These are phyloP conservation scores for Syzygium aromaticum DNA, from an alignment of 345 rosid genomes.

Conservation along the genomic window DNA sequence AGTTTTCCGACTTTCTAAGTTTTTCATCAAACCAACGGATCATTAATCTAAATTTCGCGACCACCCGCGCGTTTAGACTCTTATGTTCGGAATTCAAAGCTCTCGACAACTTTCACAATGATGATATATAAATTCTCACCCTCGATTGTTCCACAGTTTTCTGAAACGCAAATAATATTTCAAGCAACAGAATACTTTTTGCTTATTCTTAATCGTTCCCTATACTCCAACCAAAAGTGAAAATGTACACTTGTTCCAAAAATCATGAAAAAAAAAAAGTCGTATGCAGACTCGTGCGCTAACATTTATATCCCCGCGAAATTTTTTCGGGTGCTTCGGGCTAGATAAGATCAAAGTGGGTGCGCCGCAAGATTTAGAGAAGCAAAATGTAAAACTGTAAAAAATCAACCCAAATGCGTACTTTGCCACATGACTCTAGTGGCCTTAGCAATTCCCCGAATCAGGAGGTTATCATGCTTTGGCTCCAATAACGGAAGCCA, in stretches of 20 bases:
- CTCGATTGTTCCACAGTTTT: background rate
- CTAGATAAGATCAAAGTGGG: background rate
- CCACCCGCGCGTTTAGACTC: background rate
- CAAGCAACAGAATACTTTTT: background rate
- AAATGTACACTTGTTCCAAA: fast-evolving
- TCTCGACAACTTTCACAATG: background rate
- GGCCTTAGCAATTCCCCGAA: background rate
- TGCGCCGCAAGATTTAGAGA: background rate
- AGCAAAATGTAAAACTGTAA: background rate
- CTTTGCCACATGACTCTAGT: background rate
- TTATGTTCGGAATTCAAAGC: background rate
- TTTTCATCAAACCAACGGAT: background rate
- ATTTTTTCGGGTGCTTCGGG: background rate
- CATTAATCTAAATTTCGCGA: background rate
- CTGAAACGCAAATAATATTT: background rate
- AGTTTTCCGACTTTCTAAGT: background rate
- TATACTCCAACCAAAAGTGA: background rate
- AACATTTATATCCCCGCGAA: background rate
- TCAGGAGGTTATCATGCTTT: background rate
- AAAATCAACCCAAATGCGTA: background rate
- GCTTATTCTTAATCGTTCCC: background rate
- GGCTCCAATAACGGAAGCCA: background rate
- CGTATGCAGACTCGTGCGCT: background rate
- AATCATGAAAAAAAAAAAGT: background rate
- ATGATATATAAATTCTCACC: background rate